These are phyloP conservation scores for Platanthera guangdongensis DNA, from an alignment of 106 monocot genomes.

Conservation along the genomic window DNA sequence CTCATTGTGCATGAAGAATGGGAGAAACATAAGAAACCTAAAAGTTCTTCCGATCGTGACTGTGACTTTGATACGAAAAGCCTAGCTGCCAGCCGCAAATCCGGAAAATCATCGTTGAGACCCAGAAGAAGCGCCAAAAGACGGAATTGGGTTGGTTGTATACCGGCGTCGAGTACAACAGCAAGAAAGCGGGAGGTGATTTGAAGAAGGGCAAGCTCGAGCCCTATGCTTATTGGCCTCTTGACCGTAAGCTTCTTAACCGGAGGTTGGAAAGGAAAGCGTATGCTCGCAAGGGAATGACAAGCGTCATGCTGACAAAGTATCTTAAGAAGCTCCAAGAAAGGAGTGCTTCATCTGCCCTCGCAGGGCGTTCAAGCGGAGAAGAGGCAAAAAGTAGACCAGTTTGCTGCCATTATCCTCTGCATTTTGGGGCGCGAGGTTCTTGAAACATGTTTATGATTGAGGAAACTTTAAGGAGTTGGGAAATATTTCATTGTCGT, in stretches of 20 bases:
- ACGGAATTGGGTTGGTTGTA: conserved; percentile 79
- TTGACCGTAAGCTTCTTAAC: conserved; percentile 84
- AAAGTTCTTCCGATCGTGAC: conserved; percentile 17
- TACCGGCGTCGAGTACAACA: conserved; percentile 75
- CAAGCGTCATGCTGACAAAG: conserved; percentile 51
- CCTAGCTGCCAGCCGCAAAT: conserved; percentile 8
- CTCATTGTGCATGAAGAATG: conserved; percentile 52
- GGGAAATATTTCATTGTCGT: no score
- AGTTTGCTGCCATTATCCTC: no score
- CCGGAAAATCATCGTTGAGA: conserved; percentile 15
- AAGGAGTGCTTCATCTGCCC: conserved; percentile 46
- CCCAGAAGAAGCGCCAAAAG: conserved; percentile 38
- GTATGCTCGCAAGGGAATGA: conserved; percentile 78
- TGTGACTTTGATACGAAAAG: conserved; percentile 30
- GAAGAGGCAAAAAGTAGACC: conserved; percentile 17
- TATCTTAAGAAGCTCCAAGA: conserved; percentile 55
- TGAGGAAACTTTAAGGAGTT: no score
- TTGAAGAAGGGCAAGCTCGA: conserved; percentile 84
- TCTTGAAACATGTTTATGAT: no score
- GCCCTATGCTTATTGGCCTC: conserved; percentile 95
- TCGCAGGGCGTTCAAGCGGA: conserved; percentile 12
- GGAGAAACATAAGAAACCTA: conserved; percentile 30
- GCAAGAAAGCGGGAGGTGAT: conserved; percentile 72
- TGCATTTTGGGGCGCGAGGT: no score
- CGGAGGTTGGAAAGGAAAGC: conserved; percentile 60